Percentiles rank a stretch among this genome's conserved stretches.
Evolutionary conservation across 2,329 filamentous ascomycete genomes (phyloP).

Genomic region (Penicillium concentricum): DNA sequence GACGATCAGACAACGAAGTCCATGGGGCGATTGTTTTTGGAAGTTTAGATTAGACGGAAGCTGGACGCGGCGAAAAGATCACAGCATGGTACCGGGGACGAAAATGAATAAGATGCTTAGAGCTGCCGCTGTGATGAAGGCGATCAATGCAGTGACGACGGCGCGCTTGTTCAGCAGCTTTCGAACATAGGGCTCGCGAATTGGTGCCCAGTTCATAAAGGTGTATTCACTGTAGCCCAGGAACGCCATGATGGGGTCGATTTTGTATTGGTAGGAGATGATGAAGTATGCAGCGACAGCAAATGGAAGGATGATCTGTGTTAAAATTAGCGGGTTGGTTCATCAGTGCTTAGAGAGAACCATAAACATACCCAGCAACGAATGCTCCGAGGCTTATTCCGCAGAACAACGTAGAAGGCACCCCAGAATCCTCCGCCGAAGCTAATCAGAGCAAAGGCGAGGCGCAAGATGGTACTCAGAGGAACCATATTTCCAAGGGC

Average conservation of each 20-base stretch:
- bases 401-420: slow-evolving; percentile 88
- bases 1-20: background rate
- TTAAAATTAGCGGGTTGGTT: slow-evolving; percentile 17
- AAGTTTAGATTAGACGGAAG: background rate
- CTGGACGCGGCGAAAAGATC: slow-evolving; percentile 6
- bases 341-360: slow-evolving; percentile 6
- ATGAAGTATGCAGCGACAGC: slow-evolving; percentile 86
- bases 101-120: slow-evolving; percentile 89
- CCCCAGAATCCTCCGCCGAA: slow-evolving; percentile 95
- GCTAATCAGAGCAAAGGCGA: slow-evolving; percentile 79
- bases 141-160: slow-evolving; percentile 74
- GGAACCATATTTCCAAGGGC: slow-evolving; percentile 94
- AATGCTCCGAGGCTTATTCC: slow-evolving; percentile 70
- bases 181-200: slow-evolving; percentile 87
- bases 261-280: slow-evolving; percentile 88
- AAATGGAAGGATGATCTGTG: slow-evolving; percentile 79
- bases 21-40: background rate
- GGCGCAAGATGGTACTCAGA: slow-evolving; percentile 77
- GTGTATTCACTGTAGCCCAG: slow-evolving; percentile 95
- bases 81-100: slow-evolving; percentile 71
- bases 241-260: slow-evolving; percentile 87
- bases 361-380: slow-evolving; percentile 74
- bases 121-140: slow-evolving; percentile 73
- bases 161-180: slow-evolving; percentile 81
- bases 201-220: slow-evolving; percentile 83